phyloP scores from a whole-genome alignment of 208 protist genomes.

The Trypanosoma rangeli region DNA sequence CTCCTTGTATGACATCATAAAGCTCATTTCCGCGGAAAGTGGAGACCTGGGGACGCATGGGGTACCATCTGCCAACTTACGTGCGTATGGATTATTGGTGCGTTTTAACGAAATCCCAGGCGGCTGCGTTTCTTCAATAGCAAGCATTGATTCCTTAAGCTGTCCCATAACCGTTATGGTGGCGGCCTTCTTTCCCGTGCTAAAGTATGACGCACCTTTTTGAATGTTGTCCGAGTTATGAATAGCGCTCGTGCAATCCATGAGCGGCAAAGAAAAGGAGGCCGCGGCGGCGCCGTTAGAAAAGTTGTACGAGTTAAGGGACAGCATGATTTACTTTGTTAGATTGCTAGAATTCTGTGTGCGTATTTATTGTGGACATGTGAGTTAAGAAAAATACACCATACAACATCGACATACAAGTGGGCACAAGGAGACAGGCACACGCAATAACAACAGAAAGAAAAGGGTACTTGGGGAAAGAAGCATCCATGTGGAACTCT shows the following conservation, averaged over 20 bases:
- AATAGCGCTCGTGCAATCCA: constrained; percentile 74
- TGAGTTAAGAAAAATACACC: constrained; percentile 3
- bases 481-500: no score
- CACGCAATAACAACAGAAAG: no score
- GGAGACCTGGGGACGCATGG: constrained; percentile 36
- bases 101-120: constrained; percentile 1
- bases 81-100: constrained; percentile 54
- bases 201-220: constrained; percentile 6
- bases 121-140: constrained; percentile 20
- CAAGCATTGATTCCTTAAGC: constrained; percentile 3
- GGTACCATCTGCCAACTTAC: constrained; percentile 8
- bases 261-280: constrained; percentile 36
- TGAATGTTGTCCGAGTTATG: constrained; percentile 82
- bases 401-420: background rate
- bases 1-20: constrained; percentile 60
- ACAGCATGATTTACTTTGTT: constrained; percentile 12
- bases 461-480: no score
- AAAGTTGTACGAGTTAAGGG: constrained; percentile 11
- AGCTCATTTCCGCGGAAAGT: constrained; percentile 52
- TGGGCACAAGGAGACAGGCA: no score
- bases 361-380: constrained; percentile 1
- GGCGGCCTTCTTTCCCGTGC: background rate
- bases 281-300: background rate
- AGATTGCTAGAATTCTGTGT: constrained; percentile 7
- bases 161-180: background rate